Evolutionary conservation across 2,329 filamentous ascomycete genomes (phyloP).

Genomic region (Phoma sp.): DNA sequence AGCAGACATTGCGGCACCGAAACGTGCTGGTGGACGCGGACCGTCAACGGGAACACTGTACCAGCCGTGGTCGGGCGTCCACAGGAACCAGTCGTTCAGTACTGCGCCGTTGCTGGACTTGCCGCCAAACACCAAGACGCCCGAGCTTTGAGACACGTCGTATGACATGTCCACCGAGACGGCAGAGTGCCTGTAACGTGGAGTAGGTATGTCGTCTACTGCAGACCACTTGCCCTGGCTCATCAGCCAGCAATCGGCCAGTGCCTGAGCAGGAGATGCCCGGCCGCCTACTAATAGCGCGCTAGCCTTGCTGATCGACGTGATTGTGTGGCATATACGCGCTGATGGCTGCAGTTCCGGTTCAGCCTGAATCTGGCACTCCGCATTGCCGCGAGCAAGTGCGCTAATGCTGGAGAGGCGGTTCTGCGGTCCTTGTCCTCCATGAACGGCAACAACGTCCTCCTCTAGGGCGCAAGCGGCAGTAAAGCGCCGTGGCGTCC

Average conservation of each 20-base stretch:
- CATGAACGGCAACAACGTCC: slow-evolving; percentile 48
- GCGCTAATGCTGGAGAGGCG: slow-evolving; percentile 55
- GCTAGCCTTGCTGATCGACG: slow-evolving; percentile 63
- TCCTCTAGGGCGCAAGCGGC: slow-evolving; percentile 42
- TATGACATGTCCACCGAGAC: slow-evolving; percentile 52
- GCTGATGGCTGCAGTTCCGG: slow-evolving; percentile 47
- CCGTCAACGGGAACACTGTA: slow-evolving; percentile 48
- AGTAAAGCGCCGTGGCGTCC: slow-evolving; percentile 48
- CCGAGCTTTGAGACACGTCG: slow-evolving; percentile 51
- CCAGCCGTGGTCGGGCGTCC: slow-evolving; percentile 61
- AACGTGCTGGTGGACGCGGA: slow-evolving; percentile 56
- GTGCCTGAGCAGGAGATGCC: slow-evolving; percentile 71
- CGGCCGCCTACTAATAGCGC: slow-evolving; percentile 77
- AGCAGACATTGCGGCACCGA: slow-evolving; percentile 62
- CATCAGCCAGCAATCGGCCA: slow-evolving; percentile 78
- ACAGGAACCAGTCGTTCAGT: slow-evolving; percentile 52
- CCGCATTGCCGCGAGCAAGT: slow-evolving; percentile 26
- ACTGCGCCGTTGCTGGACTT: slow-evolving; percentile 51
- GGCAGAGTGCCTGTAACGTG: slow-evolving; percentile 77
- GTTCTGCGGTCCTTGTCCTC: slow-evolving; percentile 55
- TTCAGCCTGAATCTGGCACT: slow-evolving; percentile 24
- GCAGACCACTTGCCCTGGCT: slow-evolving; percentile 67
- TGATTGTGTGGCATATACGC: slow-evolving; percentile 77
- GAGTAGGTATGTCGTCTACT: slow-evolving; percentile 68
- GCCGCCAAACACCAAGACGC: slow-evolving; percentile 55